phyloP scores from a whole-genome alignment of 495 filamentous ascomycete species.

The Tuber aestivum region DNA sequence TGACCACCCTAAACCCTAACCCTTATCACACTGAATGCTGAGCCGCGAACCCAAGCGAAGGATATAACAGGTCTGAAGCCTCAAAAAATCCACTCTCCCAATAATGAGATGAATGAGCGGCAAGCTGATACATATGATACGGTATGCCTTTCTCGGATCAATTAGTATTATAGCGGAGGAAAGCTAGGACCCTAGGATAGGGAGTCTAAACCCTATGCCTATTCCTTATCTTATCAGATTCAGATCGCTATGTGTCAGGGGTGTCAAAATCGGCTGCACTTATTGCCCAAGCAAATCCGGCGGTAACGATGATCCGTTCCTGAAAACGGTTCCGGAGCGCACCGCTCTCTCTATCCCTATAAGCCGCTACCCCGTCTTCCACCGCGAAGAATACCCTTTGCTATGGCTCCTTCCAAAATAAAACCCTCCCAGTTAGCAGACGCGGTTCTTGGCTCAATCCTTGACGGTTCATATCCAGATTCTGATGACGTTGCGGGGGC shows the following conservation, averaged over 20 bases:
- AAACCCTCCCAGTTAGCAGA: slow-evolving; percentile 37
- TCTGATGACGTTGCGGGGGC: slow-evolving; percentile 55
- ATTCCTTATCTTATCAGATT: not conserved
- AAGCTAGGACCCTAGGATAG: not conserved
- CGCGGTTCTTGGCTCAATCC: slow-evolving; percentile 56
- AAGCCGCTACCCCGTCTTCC: not conserved
- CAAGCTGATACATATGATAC: not conserved
- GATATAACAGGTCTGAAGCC: not conserved
- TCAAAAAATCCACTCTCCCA: not conserved
- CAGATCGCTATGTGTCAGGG: not conserved
- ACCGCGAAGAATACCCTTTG: not conserved
- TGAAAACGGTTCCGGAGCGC: not conserved
- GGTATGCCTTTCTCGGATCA: not conserved
- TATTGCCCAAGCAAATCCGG: not conserved
- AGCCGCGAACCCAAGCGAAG: not conserved
- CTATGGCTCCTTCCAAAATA: slow-evolving; percentile 1
- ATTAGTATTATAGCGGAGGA: not conserved
- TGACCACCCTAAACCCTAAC: not conserved
- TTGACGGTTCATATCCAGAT: slow-evolving; percentile 57
- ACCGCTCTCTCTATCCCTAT: not conserved
- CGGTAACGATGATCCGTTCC: not conserved
- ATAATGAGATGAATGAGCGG: not conserved
- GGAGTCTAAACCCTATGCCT: not conserved
- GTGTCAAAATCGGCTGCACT: not conserved
- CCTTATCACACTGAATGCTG: not conserved